Evolutionary conservation across 257 asterid genomes (phyloP).

Genomic region (Plantago major): DNA sequence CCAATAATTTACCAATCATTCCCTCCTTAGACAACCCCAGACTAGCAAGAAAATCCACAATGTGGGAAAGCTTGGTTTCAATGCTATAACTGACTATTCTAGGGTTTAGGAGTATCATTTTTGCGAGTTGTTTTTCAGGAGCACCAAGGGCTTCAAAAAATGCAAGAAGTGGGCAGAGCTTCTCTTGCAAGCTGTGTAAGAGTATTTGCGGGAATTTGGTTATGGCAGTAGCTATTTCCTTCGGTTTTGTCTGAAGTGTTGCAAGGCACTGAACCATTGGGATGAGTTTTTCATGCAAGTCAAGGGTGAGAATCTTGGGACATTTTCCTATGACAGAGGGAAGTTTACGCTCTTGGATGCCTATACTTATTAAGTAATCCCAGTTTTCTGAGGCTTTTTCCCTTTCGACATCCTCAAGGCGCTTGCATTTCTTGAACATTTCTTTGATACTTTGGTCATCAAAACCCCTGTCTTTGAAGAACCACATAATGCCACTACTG

Average conservation of each 20-base stretch:
- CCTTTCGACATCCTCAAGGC: slow-evolving; percentile 57
- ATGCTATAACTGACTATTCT: slow-evolving; percentile 93
- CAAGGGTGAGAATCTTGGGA: slow-evolving; percentile 81
- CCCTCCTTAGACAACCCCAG: slow-evolving; percentile 67
- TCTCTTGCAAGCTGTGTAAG: slow-evolving; percentile 81
- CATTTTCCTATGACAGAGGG: slow-evolving; percentile 70
- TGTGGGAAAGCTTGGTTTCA: slow-evolving; percentile 65
- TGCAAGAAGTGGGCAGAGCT: slow-evolving; percentile 93
- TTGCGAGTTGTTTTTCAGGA: slow-evolving; percentile 77
- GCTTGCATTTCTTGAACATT: slow-evolving; percentile 80
- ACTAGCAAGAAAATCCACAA: slow-evolving; percentile 68
- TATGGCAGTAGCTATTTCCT: slow-evolving; percentile 81
- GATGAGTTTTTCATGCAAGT: slow-evolving; percentile 65
- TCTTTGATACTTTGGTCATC: slow-evolving; percentile 65
- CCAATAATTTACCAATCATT: slow-evolving; percentile 69
- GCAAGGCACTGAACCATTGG: slow-evolving; percentile 83
- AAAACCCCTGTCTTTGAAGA: slow-evolving; percentile 89
- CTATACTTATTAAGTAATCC: slow-evolving; percentile 87
- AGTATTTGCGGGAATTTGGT: slow-evolving; percentile 81
- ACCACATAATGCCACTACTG: slow-evolving; percentile 80
- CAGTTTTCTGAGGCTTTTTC: slow-evolving; percentile 87
- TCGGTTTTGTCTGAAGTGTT: slow-evolving; percentile 68
- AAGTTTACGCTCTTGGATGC: slow-evolving; percentile 83
- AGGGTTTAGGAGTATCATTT: slow-evolving; percentile 79
- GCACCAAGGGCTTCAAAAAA: slow-evolving; percentile 87